Evolutionary conservation across 257 asterid genomes (phyloP).

Genomic region (Henckelia pumila): DNA sequence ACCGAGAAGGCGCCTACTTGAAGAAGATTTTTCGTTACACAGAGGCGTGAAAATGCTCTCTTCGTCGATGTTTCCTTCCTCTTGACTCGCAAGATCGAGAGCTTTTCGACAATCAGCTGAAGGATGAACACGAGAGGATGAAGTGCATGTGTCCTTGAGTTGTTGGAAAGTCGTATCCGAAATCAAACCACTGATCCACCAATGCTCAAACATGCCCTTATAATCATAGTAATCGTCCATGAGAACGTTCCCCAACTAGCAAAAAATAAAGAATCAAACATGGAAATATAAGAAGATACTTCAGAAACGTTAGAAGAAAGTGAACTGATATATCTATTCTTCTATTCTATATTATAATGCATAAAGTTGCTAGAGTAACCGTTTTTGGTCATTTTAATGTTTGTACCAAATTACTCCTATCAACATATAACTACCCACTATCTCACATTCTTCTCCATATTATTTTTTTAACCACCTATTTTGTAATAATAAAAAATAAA

Average conservation of each 20-base stretch:
- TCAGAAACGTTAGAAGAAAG: slow-evolving; percentile 5
- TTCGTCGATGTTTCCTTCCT: slow-evolving; percentile 80
- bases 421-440: too few species aligned
- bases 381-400: too few species aligned
- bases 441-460: too few species aligned
- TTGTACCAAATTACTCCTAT: too few species aligned
- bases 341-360: too few species aligned
- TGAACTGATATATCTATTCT: background rate
- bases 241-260: slow-evolving; percentile 93
- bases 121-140: slow-evolving; percentile 90
- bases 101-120: slow-evolving; percentile 55
- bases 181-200: slow-evolving; percentile 98
- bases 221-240: slow-evolving; percentile 83
- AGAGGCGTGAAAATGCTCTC: slow-evolving; percentile 82
- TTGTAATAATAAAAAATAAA: too few species aligned
- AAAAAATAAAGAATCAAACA: slow-evolving; percentile 5
- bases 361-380: too few species aligned
- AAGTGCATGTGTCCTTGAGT: too few species aligned
- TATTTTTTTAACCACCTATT: too few species aligned
- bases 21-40: slow-evolving; percentile 51
- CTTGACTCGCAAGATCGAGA: slow-evolving; percentile 53
- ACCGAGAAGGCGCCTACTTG: too few species aligned
- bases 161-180: slow-evolving; percentile 90
- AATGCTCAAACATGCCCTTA: slow-evolving; percentile 88
- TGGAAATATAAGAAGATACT: slow-evolving; percentile 16